These are phyloP conservation scores for Clonostachys rhizophaga DNA, from an alignment of 2,329 filamentous ascomycete genomes.

Conservation along the genomic window DNA sequence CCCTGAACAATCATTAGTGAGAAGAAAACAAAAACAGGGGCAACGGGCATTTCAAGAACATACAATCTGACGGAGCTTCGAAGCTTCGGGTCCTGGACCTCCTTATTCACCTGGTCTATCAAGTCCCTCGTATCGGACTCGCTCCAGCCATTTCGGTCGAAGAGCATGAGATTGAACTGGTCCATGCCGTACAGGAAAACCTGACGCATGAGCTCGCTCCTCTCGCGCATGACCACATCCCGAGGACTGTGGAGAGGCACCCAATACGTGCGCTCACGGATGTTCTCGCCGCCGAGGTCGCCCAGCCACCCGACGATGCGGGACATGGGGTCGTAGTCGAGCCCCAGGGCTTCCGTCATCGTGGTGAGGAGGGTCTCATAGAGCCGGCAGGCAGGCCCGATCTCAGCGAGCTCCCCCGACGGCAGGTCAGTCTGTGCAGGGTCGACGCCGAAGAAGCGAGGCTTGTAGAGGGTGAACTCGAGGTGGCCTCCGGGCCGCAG, in stretches of 20 bases:
- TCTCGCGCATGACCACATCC: conserved; percentile 28
- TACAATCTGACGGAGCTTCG: conserved; percentile 23
- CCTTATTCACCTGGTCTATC: conserved; percentile 20
- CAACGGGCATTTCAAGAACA: conserved; percentile 2
- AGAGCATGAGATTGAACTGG: conserved; percentile 23
- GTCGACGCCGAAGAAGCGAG: conserved; percentile 30
- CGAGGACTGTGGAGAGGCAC: conserved; percentile 23
- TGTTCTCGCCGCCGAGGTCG: conserved; percentile 29
- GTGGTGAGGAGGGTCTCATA: conserved; percentile 23
- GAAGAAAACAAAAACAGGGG: background rate
- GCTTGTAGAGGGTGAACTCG: conserved; percentile 35
- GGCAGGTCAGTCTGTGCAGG: conserved; percentile 9
- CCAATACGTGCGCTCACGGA: conserved; percentile 32
- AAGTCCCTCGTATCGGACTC: conserved; percentile 21
- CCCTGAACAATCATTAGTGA: conserved; percentile 8
- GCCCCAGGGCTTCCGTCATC: conserved; percentile 15
- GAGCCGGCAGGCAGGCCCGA: conserved; percentile 20
- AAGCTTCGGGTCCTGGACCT: conserved; percentile 18
- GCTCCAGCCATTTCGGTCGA: conserved; percentile 20
- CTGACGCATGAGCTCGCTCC: conserved; percentile 26
- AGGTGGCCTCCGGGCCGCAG: conserved; percentile 37
- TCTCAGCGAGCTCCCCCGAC: conserved; percentile 8
- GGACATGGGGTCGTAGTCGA: conserved; percentile 34
- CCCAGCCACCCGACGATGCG: conserved; percentile 23
- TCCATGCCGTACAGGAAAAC: conserved; percentile 26